phyloP scores from a whole-genome alignment of 768 basidiomycete genomes.

The Hericium erinaceus region DNA sequence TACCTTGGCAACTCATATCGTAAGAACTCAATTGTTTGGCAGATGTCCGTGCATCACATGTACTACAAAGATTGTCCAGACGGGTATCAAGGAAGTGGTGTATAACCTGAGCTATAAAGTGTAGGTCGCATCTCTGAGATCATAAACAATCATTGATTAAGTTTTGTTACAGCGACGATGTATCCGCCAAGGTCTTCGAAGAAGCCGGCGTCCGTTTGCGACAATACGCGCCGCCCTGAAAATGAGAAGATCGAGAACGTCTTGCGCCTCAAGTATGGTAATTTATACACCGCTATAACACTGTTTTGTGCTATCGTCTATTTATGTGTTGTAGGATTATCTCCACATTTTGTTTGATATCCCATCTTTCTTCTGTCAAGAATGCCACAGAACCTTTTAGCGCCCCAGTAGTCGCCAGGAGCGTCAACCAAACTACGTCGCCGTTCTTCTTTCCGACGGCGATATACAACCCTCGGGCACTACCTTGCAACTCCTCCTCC shows the following conservation, averaged over 20 bases:
- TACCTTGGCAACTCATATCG: neutral
- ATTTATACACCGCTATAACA: neutral
- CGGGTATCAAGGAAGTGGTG: slow-evolving; percentile 84
- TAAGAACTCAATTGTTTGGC: slow-evolving; percentile 4
- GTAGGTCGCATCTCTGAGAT: slow-evolving; percentile 35
- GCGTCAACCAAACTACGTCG: slow-evolving; percentile 79
- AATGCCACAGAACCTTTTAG: slow-evolving; percentile 37
- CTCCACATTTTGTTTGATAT: slow-evolving; percentile 37
- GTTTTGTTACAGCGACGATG: slow-evolving; percentile 55
- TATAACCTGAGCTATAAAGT: slow-evolving; percentile 95
- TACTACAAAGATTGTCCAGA: slow-evolving; percentile 95
- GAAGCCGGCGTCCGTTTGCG: slow-evolving; percentile 79
- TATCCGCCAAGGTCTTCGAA: slow-evolving; percentile 66
- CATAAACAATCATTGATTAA: neutral
- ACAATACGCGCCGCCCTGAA: slow-evolving; percentile 45
- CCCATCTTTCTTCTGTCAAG: slow-evolving; percentile 51
- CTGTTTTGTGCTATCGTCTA: neutral
- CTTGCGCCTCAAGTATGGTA: neutral
- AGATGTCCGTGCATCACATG: slow-evolving; percentile 99
- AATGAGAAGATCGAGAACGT: neutral
- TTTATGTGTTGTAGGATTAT: slow-evolving; percentile 9
- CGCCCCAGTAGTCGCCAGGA: slow-evolving; percentile 44
- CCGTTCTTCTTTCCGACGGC: slow-evolving; percentile 52
- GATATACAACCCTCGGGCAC: slow-evolving; percentile 55
- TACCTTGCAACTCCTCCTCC: slow-evolving; percentile 66